These are phyloP conservation scores for Phytophthora vignae DNA, from an alignment of 352 stramenopile species.

Conservation along the genomic window DNA sequence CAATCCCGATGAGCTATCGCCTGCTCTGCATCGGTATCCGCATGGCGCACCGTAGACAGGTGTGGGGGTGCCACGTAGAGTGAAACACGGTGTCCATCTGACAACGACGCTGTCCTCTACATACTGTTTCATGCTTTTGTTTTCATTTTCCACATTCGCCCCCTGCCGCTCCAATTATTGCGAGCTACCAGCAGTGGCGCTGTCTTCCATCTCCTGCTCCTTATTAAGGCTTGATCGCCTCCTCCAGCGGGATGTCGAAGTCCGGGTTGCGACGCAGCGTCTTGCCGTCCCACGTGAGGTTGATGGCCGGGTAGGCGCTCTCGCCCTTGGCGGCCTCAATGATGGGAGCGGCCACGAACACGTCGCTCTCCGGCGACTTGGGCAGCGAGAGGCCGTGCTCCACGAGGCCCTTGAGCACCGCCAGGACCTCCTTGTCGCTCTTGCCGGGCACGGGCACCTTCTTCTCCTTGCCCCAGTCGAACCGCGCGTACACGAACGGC, in stretches of 20 bases:
- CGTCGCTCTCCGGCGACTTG: conserved; percentile 89
- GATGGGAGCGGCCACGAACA: conserved; percentile 76
- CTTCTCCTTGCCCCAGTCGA: conserved; percentile 87
- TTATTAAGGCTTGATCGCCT: conserved; percentile 57
- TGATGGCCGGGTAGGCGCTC: conserved; percentile 80
- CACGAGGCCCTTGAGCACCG: conserved; percentile 79
- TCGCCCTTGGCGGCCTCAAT: conserved; percentile 75
- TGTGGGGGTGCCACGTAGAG: conserved; percentile 23
- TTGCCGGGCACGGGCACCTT: conserved; percentile 86
- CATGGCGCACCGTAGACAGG: conserved; percentile 21
- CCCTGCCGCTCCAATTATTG: too few species aligned
- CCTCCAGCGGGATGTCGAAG: conserved; percentile 81
- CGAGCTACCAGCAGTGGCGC: too few species aligned
- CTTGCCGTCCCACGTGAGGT: conserved; percentile 87
- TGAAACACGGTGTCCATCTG: conserved; percentile 27
- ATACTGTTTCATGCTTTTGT: conserved; percentile 41
- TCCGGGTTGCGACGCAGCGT: conserved; percentile 82
- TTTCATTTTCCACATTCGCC: conserved; percentile 32
- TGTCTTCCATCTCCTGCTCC: too few species aligned
- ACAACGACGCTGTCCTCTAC: conserved; percentile 12
- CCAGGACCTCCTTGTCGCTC: conserved; percentile 84
- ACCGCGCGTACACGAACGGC: conserved; percentile 90
- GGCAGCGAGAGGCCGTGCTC: conserved; percentile 74
- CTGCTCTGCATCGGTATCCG: conserved; percentile 4
- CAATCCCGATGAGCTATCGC: background rate